Conservation (phyloP, 192 early-diverging fungal genomes). For the Haplosporangium gracile region DNA sequence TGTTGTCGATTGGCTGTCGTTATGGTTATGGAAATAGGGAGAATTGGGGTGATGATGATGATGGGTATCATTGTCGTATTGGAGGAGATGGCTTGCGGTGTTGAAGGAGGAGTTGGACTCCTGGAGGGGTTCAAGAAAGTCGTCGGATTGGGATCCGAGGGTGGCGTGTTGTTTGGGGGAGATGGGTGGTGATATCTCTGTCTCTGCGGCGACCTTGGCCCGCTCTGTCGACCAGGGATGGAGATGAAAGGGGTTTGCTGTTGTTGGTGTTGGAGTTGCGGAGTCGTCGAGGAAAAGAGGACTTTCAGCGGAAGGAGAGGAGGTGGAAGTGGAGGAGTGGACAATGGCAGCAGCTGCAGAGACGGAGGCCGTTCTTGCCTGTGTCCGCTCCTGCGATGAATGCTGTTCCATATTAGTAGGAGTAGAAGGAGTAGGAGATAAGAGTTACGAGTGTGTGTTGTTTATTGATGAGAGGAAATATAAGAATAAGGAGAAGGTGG, state of each 20-base stretch:
- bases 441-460: not conserved
- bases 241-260: slow-evolving; percentile 28
- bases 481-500: slow-evolving; percentile 1
- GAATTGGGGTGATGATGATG: not conserved
- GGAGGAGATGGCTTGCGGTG: not conserved
- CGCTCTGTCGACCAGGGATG: slow-evolving; percentile 48
- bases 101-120: slow-evolving; percentile 25
- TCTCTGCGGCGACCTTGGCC: slow-evolving; percentile 44
- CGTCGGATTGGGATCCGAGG: not conserved
- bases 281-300: not conserved
- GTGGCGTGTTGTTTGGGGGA: slow-evolving; percentile 48
- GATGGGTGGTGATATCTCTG: slow-evolving; percentile 47
- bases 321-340: not conserved
- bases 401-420: not conserved
- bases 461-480: not conserved
- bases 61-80: not conserved
- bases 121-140: slow-evolving; percentile 45
- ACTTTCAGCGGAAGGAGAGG: too few relatives aligned
- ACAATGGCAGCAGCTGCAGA: slow-evolving; percentile 33
- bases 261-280: slow-evolving; percentile 2
- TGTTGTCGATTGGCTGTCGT: slow-evolving; percentile 15
- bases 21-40: not conserved
- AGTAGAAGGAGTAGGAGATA: not conserved
- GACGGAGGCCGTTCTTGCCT: slow-evolving; percentile 24
- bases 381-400: slow-evolving; percentile 6